Evolutionary conservation across 352 stramenopile species (phyloP).

Genomic region (Pythium aquatile): DNA sequence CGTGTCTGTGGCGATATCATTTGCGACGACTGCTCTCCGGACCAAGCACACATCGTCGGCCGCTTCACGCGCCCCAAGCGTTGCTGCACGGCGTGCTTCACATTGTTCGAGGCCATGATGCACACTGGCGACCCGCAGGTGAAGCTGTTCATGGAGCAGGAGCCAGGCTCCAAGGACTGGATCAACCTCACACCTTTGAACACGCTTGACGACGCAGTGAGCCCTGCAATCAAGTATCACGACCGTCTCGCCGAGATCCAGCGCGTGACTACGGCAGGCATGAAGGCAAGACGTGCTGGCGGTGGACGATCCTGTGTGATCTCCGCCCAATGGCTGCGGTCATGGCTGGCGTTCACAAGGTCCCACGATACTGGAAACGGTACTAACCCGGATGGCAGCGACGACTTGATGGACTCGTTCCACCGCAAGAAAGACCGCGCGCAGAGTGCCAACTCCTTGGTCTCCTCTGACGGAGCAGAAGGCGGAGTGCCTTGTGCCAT

Average conservation of each 20-base stretch:
- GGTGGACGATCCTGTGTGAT: constrained; percentile 62
- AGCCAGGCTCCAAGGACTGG: constrained; percentile 24
- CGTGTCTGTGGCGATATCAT: constrained; percentile 77
- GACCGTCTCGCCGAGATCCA: constrained; percentile 66
- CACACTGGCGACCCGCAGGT: constrained; percentile 45
- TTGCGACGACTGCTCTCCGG: constrained; percentile 67
- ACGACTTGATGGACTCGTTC: constrained; percentile 1
- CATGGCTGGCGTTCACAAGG: constrained; percentile 64
- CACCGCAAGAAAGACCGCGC: constrained; percentile 16
- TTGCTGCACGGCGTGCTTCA: constrained; percentile 59
- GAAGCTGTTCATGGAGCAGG: constrained; percentile 28
- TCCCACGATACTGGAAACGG: not conserved
- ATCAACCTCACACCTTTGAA: constrained; percentile 19
- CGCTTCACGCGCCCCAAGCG: constrained; percentile 56
- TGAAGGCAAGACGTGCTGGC: constrained; percentile 50
- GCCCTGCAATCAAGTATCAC: constrained; percentile 17
- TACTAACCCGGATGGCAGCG: constrained; percentile 18
- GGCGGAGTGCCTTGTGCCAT: constrained; percentile 41
- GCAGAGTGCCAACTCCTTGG: constrained; percentile 10
- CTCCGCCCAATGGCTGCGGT: constrained; percentile 51
- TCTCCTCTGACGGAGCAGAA: not conserved
- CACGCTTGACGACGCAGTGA: not conserved
- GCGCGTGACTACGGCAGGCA: constrained; percentile 64
- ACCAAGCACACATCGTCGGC: constrained; percentile 51
- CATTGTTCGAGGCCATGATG: constrained; percentile 56